Evolutionary conservation across 2,329 filamentous ascomycete genomes (phyloP), one percentile per base, ranked within the genome.

Genomic region (Fusarium agapanthi): DNA sequence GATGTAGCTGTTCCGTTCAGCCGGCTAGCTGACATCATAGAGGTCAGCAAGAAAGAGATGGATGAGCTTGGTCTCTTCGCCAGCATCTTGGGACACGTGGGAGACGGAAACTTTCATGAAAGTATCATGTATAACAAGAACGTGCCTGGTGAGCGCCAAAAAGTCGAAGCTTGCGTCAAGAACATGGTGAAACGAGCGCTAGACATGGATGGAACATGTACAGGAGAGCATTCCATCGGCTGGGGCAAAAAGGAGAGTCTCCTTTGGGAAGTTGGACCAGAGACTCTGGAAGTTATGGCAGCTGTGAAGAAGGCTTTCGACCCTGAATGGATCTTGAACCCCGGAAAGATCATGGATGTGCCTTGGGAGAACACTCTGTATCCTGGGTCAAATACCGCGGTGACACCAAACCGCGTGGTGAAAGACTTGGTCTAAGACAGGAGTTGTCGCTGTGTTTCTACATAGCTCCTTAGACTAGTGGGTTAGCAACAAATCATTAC

Each of bases 21-120:
- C 66, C 85, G 90, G 18, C 83, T 95, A 9, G 90, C 93, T 2
- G 91, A 94, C 72, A 92, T 95, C 65, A 87, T 88, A 85, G 95
- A 97, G 80, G 86, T 94, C 47, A 95, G 93, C 71, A 97, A 97
- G 84, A 93, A 93, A 79, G 94, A 97, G 78, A 91, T 97, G 87
- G 93, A 95, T 77, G 90, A 94, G 18, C 86, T 97, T 16, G 94
- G 94, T 1, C 84, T 97, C 4, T 97, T 97, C 79, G 94, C 94
- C 3, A 95, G 92, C 77, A 93, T 97, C 34, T 85, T 98, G 8
- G 95, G 95, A 7, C 95, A 98, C 78, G 92, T 98, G 63, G 95
- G 95, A 18, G 95, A 97, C 79, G 95, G 95, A 41, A 98, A 98
- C 81, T 98, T 98, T 84, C 95, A 98, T 80, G 92, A 95, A 80